Evolutionary conservation across 192 early-diverging fungal genomes (phyloP), one percentile per base, ranked within the genome.

Genomic region (Rhizophlyctis rosea): DNA sequence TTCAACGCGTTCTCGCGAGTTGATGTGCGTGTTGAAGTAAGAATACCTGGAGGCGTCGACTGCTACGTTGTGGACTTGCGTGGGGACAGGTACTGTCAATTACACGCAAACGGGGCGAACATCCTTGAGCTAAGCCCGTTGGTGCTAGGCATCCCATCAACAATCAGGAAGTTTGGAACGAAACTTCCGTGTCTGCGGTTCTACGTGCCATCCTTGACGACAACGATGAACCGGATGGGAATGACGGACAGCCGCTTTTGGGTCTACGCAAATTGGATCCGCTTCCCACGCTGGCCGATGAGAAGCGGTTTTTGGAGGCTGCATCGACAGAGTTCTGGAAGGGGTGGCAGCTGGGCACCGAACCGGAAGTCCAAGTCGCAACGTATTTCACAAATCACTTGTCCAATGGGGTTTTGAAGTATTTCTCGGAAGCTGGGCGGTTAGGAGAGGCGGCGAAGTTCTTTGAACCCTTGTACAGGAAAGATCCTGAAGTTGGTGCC

Each of bases 41-140:
- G 91, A 59, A 98, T 98, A 68, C 97, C 97, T 11, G 97, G 97
- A 56, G 94, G 97, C 44, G 97, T 99, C 3, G 95, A 97, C 54
- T 86, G 87, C 53, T 96, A 96, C 57, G 81, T 85, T 13, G 88
- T 99, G 4, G 94, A 94, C 56, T 69, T 90, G 34, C 79, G 89
- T 14, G 96, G 96, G 33, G 95, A 99, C 68, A 85, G 81, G 90
- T 91, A 76, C 49, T 34, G 25, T 7, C 11, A 13, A 33, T 25
- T 11, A 30, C 13, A 57, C 32, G 55, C 5, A 57, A 4, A 30
- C 34, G 55, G 13, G 13, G 55, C 13, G 23, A 30, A 14, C 50
- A 23, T 7, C 39, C 39, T 44, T 44, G 39, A 44, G 64, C 47
- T 59, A 21, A 53, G 34, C 16, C 1, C 21, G 1, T 2, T 49